Conservation (phyloP, 768 basidiomycete genomes). For the Pisolithus marmoratus region DNA sequence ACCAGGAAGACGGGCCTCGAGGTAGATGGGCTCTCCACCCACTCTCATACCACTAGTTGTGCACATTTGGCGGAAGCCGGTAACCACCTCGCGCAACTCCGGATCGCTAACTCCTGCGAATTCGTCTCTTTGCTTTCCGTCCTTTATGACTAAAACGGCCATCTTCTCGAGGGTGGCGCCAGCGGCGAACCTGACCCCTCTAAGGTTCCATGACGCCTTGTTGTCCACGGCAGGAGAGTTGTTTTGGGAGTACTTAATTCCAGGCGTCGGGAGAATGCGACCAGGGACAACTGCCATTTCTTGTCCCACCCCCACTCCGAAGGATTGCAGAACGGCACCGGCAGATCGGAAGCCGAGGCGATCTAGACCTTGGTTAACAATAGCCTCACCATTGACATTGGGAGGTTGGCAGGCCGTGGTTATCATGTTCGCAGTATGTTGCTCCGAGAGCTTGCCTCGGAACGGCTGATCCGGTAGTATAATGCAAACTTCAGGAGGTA, state of each 20-base stretch:
- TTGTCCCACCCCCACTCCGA: constrained; percentile 40
- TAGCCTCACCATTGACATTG: constrained; percentile 42
- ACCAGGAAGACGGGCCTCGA: constrained; percentile 40
- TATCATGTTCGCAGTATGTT: constrained; percentile 50
- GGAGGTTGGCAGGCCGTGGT: constrained; percentile 44
- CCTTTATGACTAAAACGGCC: constrained; percentile 65
- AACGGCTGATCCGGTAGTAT: constrained; percentile 39
- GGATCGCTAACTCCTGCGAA: constrained; percentile 52
- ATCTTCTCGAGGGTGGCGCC: constrained; percentile 56
- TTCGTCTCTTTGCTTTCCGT: constrained; percentile 52
- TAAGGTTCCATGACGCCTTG: constrained; percentile 48
- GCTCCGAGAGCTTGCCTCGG: constrained; percentile 49
- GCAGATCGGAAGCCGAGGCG: constrained; percentile 37
- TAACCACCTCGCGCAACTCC: constrained; percentile 39
- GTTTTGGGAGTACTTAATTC: constrained; percentile 34
- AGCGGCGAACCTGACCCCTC: constrained; percentile 51
- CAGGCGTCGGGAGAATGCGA: constrained; percentile 42
- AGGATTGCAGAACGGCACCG: constrained; percentile 32
- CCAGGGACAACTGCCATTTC: constrained; percentile 54
- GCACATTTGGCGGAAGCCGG: constrained; percentile 62
- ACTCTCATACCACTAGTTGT: constrained; percentile 55
- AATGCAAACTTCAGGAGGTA: constrained; percentile 46
- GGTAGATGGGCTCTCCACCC: constrained; percentile 25
- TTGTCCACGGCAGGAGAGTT: constrained; percentile 32
- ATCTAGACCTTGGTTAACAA: constrained; percentile 36